Evolutionary conservation across 257 asterid genomes (phyloP), one percentile per base, ranked within the genome.

Genomic region (Oldenlandia corymbosa): DNA sequence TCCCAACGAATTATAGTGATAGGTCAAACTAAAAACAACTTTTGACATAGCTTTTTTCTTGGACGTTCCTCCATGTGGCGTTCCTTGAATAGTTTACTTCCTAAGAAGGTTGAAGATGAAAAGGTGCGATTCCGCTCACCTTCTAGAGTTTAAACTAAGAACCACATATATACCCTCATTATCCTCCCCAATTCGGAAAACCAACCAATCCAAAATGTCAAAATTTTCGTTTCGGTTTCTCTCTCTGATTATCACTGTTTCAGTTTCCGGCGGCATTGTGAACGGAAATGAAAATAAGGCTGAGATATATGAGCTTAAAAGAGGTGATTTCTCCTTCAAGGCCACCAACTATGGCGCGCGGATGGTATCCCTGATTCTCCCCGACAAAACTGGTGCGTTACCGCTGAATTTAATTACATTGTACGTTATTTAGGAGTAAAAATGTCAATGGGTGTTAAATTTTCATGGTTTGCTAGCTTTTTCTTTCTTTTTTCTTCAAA

Each of bases 271-370:
- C 53, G 23, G 12, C 2, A 1, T 12, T 5, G 73, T 60, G 34
- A 60, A 62, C 67, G 76, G 75, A 11, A 69, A 73, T 2, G 58
- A 59, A 26, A 14, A 42, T 31, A 65, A 62, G 54, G 69, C 70
- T 7, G 73, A 68, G 66, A 66, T 80, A 21, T 87, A 79, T 58
- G 85, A 81, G 68, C 69, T 87, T 56, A 74, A 80, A 79, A 76
- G 58, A 36, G 88, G 82, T 32, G 79, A 82, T 75, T 84, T 88
- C 78, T 71, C 76, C n/a, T n/a, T 90, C 0, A 88, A 82, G 67
- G 75, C 88, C 49, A 85, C 96, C 0, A 80, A 90, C 52, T 88
- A 68, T 62, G 97, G 97, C 34, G 96, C 97, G 31, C 79, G 85
- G 52, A 75, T 90, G 67, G 72, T 82, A 18, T 90, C 96, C 10